Base-by-base conservation (phyloP, 345 rosid genomes). In the Murraya koenigii region DNA sequence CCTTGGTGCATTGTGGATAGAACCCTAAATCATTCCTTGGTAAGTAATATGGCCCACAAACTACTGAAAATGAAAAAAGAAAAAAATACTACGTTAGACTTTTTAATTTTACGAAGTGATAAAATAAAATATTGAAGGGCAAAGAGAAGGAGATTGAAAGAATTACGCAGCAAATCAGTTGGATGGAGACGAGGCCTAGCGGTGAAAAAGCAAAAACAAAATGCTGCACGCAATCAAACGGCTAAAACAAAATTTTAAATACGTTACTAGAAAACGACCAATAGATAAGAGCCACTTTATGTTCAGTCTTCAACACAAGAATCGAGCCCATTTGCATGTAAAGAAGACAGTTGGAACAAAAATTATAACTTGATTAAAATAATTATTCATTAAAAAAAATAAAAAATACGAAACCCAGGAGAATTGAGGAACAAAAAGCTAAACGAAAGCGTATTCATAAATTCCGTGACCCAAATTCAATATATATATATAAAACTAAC, bases 1-100 rank as follows among this genome's bases (percentile, higher is more conserved):
- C 80, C 59, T 80, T 85, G 22, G 85, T 79, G 39, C 81, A 75
- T 15, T 74, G 86, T n/a, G 79, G 83, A 82, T 69, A 82, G 60
- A 84, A 68, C 77, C 88, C 85, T 78, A 80, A 13, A 61, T 87
- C 87, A 64, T 75, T 82, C 61, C 78, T 87, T 1, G 90, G 81
- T 15, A 79, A 39, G 54, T 81, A 82, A 77, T 82, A 80, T 39
- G 91, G 83, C 2, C 87, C 71, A 56, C 81, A 84, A 54, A 84
- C 79, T 71, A 55, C 91, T 86, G 81, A 26, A 77, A 23, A n/a
- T 8, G 30, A 75, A 75, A 30, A 22, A 38, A 25, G 6, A 25
- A 10, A 41, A 67, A 26, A 17, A 10, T 26, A 47, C 19, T 32
- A 22, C 54, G 22, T 62, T 74, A 74, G 13, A 41, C 9, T 65